Evolutionary conservation across 2,329 filamentous ascomycete species (phyloP).

Genomic region (Fusarium robinianum): DNA sequence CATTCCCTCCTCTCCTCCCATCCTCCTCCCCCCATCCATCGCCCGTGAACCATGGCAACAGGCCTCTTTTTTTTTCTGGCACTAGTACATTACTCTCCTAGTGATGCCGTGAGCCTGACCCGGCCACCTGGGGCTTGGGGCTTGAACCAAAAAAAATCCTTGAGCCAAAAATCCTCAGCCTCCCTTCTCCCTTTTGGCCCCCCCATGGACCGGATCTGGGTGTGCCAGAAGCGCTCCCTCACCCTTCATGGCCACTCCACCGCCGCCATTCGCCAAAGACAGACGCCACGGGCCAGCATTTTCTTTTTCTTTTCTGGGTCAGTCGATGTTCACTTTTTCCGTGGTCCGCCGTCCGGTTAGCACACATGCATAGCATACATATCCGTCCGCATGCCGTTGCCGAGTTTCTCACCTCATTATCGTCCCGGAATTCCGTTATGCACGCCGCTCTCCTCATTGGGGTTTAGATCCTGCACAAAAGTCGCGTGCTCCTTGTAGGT

Average conservation of each 20-base stretch:
- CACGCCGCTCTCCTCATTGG: too few relatives aligned
- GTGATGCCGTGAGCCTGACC: slow-evolving; percentile 12
- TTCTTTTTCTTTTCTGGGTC: slow-evolving; percentile 16
- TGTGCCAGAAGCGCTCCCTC: slow-evolving; percentile 9
- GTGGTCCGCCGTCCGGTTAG: slow-evolving; percentile 11
- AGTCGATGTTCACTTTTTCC: slow-evolving; percentile 12
- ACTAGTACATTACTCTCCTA: too few relatives aligned
- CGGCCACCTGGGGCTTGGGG: slow-evolving; percentile 1
- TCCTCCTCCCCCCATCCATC: background rate
- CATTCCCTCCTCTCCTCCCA: too few relatives aligned
- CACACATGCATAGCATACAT: slow-evolving; percentile 27
- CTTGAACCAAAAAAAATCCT: slow-evolving; percentile 11
- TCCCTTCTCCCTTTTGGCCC: slow-evolving; percentile 3
- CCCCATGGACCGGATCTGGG: slow-evolving; percentile 17
- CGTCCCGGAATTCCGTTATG: background rate
- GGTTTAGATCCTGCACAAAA: too few relatives aligned
- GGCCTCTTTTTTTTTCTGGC: too few relatives aligned
- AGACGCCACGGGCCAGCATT: slow-evolving; percentile 26
- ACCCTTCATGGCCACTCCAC: slow-evolving; percentile 21
- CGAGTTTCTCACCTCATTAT: slow-evolving; percentile 1
- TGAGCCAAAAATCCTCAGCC: slow-evolving; percentile 16
- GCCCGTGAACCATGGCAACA: background rate
- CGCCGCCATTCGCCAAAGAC: slow-evolving; percentile 28
- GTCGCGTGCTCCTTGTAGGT: too few relatives aligned
- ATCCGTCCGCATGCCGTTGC: slow-evolving; percentile 10